Percentiles rank a stretch among this genome's conserved stretches.
These are phyloP conservation scores for Cruciata laevipes DNA, from an alignment of 257 asterid genomes.

Conservation along the genomic window DNA sequence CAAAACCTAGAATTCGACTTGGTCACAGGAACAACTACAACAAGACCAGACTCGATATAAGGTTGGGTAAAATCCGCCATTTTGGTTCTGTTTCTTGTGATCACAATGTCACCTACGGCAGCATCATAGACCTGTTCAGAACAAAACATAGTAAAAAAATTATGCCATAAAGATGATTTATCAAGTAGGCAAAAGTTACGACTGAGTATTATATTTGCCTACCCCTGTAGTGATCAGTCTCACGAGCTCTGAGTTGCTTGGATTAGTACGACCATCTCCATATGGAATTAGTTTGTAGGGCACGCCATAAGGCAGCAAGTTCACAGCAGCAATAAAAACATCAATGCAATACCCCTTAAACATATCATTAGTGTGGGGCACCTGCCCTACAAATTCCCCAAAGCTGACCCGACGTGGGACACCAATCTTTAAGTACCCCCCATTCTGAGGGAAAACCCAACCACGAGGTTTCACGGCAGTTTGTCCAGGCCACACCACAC, in stretches of 20 bases:
- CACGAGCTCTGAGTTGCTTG: slow-evolving; percentile 40
- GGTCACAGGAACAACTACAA: slow-evolving; percentile 45
- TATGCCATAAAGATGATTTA: not conserved
- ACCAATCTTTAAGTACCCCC: slow-evolving; percentile 42
- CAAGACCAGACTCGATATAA: slow-evolving; percentile 52
- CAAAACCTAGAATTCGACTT: slow-evolving; percentile 33
- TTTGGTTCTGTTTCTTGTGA: slow-evolving; percentile 44
- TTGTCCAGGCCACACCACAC: slow-evolving; percentile 58
- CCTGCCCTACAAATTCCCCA: slow-evolving; percentile 31
- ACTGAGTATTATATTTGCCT: not conserved
- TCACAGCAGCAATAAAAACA: slow-evolving; percentile 46
- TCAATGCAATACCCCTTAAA: slow-evolving; percentile 54
- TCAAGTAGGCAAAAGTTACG: not conserved
- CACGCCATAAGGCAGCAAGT: slow-evolving; percentile 51
- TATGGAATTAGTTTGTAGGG: slow-evolving; percentile 35
- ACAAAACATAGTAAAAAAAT: slow-evolving; percentile 4
- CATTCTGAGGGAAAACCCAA: slow-evolving; percentile 55
- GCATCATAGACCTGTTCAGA: slow-evolving; percentile 40
- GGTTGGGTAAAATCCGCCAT: slow-evolving; percentile 65
- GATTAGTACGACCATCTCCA: slow-evolving; percentile 48
- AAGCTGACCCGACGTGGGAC: slow-evolving; percentile 52
- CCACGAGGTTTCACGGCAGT: slow-evolving; percentile 44
- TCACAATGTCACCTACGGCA: slow-evolving; percentile 56
- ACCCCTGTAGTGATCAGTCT: slow-evolving; percentile 40
- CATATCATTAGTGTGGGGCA: slow-evolving; percentile 24